phyloP scores from a whole-genome alignment of 2,329 filamentous ascomycete species.

The Tolypocladium nubicola region DNA sequence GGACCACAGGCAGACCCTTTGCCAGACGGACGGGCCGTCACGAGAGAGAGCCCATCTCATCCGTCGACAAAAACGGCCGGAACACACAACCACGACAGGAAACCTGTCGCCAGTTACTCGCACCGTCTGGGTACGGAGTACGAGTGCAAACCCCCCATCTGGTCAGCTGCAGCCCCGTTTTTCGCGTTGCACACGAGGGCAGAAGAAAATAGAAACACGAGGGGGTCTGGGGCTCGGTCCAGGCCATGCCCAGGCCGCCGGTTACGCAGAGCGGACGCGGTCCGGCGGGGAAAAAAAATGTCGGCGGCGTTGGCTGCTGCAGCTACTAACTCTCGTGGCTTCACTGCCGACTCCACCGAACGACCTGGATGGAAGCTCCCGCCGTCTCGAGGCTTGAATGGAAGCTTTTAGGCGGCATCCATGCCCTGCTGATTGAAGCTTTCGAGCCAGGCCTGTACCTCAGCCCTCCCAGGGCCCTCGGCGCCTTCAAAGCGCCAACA shows the following conservation, averaged over 20 bases:
- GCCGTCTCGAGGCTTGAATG: background rate
- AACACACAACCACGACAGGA: background rate
- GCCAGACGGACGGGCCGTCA: background rate
- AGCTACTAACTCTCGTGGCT: background rate
- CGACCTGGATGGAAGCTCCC: background rate
- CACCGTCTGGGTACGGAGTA: background rate
- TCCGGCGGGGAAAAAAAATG: background rate
- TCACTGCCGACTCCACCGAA: too few species aligned
- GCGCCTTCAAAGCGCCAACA: too few species aligned
- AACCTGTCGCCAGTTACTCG: background rate
- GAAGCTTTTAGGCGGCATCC: too few species aligned
- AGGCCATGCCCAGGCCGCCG: background rate
- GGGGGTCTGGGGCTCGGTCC: background rate
- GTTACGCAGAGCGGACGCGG: background rate
- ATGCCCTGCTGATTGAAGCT: background rate
- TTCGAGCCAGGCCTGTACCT: background rate
- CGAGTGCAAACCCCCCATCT: background rate
- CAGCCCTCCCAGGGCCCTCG: too few species aligned
- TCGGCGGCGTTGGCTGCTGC: background rate
- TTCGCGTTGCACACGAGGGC: background rate
- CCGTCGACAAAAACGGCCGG: background rate
- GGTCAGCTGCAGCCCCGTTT: background rate
- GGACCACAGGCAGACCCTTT: background rate
- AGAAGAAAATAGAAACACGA: background rate
- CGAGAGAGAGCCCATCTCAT: background rate